phyloP scores from a whole-genome alignment of 257 asterid species.

The Schizonepeta tenuifolia region DNA sequence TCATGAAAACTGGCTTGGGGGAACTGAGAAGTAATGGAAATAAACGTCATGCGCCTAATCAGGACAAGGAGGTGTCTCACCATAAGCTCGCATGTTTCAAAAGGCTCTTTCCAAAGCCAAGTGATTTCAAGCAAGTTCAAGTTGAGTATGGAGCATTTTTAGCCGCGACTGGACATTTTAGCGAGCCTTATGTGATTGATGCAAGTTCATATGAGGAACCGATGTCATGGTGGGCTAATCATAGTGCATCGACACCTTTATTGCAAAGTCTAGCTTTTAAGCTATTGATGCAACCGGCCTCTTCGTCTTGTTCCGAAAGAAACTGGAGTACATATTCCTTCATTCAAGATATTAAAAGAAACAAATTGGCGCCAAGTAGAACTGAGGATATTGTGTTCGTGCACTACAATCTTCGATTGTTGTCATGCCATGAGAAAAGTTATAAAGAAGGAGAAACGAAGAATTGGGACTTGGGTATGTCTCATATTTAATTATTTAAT shows the following conservation, averaged over 20 bases:
- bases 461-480: not conserved
- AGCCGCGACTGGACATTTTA: not conserved
- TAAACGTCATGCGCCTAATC: not conserved
- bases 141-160: not conserved
- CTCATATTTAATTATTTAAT: too few relatives aligned
- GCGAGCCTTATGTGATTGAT: not conserved
- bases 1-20: not conserved
- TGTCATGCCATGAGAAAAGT: not conserved
- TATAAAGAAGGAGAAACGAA: not conserved
- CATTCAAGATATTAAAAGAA: not conserved
- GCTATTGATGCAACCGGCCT: not conserved
- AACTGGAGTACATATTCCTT: not conserved
- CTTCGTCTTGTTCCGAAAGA: not conserved
- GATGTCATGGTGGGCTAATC: not conserved
- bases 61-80: too few relatives aligned
- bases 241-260: not conserved
- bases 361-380: not conserved
- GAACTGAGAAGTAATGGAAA: not conserved
- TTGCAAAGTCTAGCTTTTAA: not conserved
- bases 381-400: not conserved
- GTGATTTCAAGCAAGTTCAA: not conserved
- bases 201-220: not conserved
- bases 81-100: too few relatives aligned
- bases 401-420: not conserved
- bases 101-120: too few relatives aligned